Base-by-base conservation (phyloP, 345 rosid species). In the Hevea brasiliensis region DNA sequence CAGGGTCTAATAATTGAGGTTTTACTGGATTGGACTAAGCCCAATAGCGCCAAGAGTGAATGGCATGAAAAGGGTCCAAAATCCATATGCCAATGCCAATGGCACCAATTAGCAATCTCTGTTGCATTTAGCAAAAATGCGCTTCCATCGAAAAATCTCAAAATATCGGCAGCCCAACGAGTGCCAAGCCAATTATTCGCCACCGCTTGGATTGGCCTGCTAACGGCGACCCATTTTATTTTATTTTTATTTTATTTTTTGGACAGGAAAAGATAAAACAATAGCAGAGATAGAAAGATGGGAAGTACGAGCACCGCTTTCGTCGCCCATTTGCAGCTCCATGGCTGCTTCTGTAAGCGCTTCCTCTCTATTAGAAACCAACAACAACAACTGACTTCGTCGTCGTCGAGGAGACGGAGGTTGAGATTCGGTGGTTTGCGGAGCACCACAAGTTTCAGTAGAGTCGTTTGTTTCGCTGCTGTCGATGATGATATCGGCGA, bases 221-320 rank as follows among this genome's bases (percentile, higher is more conserved):
- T 32, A 32, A 61, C 61, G 35, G 14, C 32, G 13, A 57, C 17
- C 61, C 61, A 24, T 57, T 24, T 29, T 1, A 21, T 3, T 29
- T 27, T 29, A 3, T 8, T 37, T 37, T 11, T 15, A 61, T 61
- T 61, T 35, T n/a, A n/a, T n/a, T n/a, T n/a, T 15, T 3, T 40
- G 50, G 35, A n/a, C 9, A 48, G n/a, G n/a, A n/a, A n/a, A n/a
- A n/a, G n/a, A n/a, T n/a, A n/a, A n/a, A n/a, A n/a, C n/a, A 32
- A 32, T 4, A 32, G 4, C 37, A 32, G 37, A 50, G 17, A 50
- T 50, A 50, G 55, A 50, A 50, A 68, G 54, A 92, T 89, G 94
- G 86, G 87, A 64, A 89, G 89, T 84, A 77, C 89, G 62, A 85
- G 88, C 85, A 80, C 82, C 6, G 89, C 88, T 78, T 71, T 88